Percentiles rank a stretch among this genome's conserved stretches.
These are phyloP conservation scores for Aspergillus sp. DNA, from an alignment of 2,329 filamentous ascomycete genomes.

Conservation along the genomic window DNA sequence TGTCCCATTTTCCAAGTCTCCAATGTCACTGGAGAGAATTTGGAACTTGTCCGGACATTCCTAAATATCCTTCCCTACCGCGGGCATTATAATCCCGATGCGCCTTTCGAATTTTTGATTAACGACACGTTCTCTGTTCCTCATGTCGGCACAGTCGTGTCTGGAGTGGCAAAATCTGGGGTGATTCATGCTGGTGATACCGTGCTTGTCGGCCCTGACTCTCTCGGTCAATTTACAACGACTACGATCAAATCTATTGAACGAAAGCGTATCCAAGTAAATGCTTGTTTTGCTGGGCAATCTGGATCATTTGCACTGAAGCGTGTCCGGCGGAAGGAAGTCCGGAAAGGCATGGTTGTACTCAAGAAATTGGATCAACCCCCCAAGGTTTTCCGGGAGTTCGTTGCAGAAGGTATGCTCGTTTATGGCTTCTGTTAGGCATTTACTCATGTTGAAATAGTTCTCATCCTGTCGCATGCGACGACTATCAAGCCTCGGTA, in stretches of 20 bases:
- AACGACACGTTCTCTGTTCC: slow-evolving; percentile 99
- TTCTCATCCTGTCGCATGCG: slow-evolving; percentile 90
- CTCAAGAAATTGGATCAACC: slow-evolving; percentile 77
- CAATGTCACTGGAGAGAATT: slow-evolving; percentile 89
- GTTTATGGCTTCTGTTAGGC: background rate
- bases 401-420: slow-evolving; percentile 70
- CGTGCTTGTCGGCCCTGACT: slow-evolving; percentile 86
- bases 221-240: slow-evolving; percentile 81
- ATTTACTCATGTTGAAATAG: slow-evolving; percentile 42
- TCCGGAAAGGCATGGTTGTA: slow-evolving; percentile 97
- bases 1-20: slow-evolving; percentile 98
- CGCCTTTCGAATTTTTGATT: slow-evolving; percentile 89
- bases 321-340: slow-evolving; percentile 83
- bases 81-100: slow-evolving; percentile 84
- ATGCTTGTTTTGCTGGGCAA: slow-evolving; percentile 85
- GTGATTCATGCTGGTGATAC: slow-evolving; percentile 88
- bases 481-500: slow-evolving; percentile 97
- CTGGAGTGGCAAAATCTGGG: slow-evolving; percentile 84
- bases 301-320: slow-evolving; percentile 90
- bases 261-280: slow-evolving; percentile 85
- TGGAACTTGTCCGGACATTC: slow-evolving; percentile 89
- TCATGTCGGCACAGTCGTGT: slow-evolving; percentile 94
- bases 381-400: slow-evolving; percentile 72
- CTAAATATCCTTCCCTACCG: slow-evolving; percentile 94
- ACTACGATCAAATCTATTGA: slow-evolving; percentile 92